Base-by-base conservation (phyloP, 306 rosid genomes). In the Carpinus fangiana region DNA sequence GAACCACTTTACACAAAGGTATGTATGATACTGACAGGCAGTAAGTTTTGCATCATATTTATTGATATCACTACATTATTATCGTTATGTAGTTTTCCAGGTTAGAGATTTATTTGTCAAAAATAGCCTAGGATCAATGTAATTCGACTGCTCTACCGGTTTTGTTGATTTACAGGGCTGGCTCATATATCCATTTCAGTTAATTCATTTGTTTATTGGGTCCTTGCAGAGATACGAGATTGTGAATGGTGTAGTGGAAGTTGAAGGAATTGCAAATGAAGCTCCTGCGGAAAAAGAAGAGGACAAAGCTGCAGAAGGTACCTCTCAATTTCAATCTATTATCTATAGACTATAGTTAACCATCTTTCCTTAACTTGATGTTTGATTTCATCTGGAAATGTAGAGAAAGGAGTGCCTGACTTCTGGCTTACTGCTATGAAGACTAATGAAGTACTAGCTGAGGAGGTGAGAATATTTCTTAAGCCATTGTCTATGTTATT, bases 361-460 rank as follows among this genome's bases (percentile, higher is more conserved):
- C 69, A 69, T 70, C 84, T n/a, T 28, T 36, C 55, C 50, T 77
- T 73, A 82, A 57, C 50, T 73, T 72, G 72, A 78, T 78, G 4
- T 85, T 77, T 47, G 45, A 55, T 66, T 70, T 50, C 17, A 17
- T 72, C 45, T 54, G 74, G 74, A 18, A 52, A 76, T 59, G 76
- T 81, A 88, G 91, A 73, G 73, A 85, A 81, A 83, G 91, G 91
- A 66, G 88, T 88, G 60, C 91, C 91, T 71, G 34, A 60, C 52
- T 88, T 88, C 80, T 88, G 91, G 91, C 80, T 88, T 52, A 83
- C 76, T 76, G 91, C 86, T 20, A 51, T 88, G 88, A 85, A 88
- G 86, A 28, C 64, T 53, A 79, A 85, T 81, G 89, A 83, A 71
- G 74, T 3, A 73, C 72, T 88, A 69, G 79, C 78, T 61, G 87